A percentile compares a stretch with the other conserved stretches of the same genome.
Evolutionary conservation across 2,329 filamentous ascomycete species (phyloP).

Genomic region (Metarhizium album): DNA sequence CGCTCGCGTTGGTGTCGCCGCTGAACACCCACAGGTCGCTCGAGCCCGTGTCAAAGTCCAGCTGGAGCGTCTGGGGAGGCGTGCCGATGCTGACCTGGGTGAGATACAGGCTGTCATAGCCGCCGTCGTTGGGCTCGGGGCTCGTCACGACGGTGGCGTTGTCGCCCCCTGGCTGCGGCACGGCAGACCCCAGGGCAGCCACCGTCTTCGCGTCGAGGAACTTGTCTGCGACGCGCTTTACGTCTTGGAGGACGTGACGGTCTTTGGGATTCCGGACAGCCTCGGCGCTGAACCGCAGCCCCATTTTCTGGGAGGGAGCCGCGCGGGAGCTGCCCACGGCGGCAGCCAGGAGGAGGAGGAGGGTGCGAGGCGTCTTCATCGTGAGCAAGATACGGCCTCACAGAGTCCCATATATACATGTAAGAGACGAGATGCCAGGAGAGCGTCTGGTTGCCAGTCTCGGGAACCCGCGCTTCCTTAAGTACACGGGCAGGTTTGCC

Average conservation of each 20-base stretch:
- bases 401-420: neutral
- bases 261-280: neutral
- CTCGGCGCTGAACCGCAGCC: neutral
- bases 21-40: constrained; percentile 27
- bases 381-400: neutral
- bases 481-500: no score
- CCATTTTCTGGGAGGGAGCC: neutral
- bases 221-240: neutral
- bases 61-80: constrained; percentile 10
- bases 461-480: no score
- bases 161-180: neutral
- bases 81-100: constrained; percentile 11
- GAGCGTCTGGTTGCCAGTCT: neutral
- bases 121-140: constrained; percentile 2
- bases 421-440: neutral
- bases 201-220: neutral
- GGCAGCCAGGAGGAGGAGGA: neutral
- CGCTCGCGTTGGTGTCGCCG: constrained; percentile 26
- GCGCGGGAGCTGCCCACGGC: neutral
- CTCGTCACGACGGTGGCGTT: neutral
- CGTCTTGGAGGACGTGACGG: neutral
- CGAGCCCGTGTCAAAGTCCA: constrained; percentile 15
- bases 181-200: neutral
- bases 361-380: neutral
- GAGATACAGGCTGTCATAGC: constrained; percentile 9